phyloP scores from a whole-genome alignment of 1,284 basidiomycete species.

The Takashimella tepidaria region DNA sequence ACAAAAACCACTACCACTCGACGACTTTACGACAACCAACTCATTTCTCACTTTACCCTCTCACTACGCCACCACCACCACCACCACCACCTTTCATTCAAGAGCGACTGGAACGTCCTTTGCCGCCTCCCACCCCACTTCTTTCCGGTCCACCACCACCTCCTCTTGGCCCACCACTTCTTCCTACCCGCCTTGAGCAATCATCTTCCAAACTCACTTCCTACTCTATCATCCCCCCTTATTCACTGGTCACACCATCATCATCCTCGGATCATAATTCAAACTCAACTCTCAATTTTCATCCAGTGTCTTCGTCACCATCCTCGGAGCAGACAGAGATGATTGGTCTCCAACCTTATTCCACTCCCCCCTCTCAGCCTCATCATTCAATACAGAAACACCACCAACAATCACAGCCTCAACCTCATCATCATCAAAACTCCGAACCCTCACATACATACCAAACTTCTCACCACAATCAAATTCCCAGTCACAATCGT shows the following conservation, averaged over 20 bases:
- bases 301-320: background rate
- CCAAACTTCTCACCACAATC: too few species aligned
- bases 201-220: background rate
- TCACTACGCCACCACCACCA: background rate
- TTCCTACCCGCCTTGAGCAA: background rate
- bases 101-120: background rate
- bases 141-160: too few species aligned
- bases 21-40: background rate
- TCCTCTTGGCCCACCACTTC: too few species aligned
- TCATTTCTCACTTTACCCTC: background rate
- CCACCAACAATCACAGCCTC: background rate
- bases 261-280: background rate
- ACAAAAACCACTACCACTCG: background rate
- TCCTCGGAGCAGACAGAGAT: too few species aligned
- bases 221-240: background rate
- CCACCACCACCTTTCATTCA: background rate
- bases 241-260: too few species aligned
- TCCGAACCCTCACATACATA: background rate
- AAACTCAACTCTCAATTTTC: background rate
- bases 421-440: background rate
- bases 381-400: background rate
- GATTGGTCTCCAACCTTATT: background rate
- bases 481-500: too few species aligned
- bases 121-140: background rate
- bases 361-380: background rate